Percentiles rank a stretch among this genome's conserved stretches.
phyloP scores from a whole-genome alignment of 2,329 filamentous ascomycete genomes.

The Calonectria hongkongensis region DNA sequence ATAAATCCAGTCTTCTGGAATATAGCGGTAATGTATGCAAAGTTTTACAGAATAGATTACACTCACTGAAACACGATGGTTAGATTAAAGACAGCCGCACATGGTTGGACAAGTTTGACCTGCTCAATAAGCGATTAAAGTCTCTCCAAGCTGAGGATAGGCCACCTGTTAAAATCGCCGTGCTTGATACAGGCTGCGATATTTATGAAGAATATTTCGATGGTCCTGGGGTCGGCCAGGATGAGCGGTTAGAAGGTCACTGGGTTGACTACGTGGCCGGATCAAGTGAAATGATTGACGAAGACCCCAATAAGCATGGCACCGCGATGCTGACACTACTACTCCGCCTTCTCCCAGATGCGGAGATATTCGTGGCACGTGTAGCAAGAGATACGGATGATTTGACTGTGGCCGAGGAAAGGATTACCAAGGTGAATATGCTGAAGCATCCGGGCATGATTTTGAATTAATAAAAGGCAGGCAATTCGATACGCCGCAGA shows the following conservation, averaged over 20 bases:
- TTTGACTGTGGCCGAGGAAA: neutral
- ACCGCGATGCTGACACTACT: neutral
- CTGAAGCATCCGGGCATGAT: no score
- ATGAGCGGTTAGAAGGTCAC: neutral
- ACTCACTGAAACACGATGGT: neutral
- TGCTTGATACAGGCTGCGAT: conserved; percentile 21
- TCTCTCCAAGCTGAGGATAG: neutral
- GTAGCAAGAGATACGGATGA: neutral
- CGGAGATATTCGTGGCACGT: neutral
- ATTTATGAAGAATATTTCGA: neutral
- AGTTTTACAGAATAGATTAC: neutral
- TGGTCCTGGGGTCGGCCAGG: neutral
- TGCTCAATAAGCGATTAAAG: neutral
- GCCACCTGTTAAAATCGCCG: neutral
- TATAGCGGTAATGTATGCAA: neutral
- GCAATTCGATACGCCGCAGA: neutral
- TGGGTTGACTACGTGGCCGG: neutral
- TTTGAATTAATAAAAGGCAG: neutral
- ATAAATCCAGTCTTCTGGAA: neutral
- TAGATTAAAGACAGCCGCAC: neutral
- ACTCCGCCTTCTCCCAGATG: neutral
- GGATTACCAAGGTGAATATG: neutral
- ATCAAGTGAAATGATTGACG: neutral
- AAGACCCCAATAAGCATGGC: conserved; percentile 4
- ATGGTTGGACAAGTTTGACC: neutral